Base-by-base conservation (phyloP, 805 yeast species). In the Soucietia sequanensis region DNA sequence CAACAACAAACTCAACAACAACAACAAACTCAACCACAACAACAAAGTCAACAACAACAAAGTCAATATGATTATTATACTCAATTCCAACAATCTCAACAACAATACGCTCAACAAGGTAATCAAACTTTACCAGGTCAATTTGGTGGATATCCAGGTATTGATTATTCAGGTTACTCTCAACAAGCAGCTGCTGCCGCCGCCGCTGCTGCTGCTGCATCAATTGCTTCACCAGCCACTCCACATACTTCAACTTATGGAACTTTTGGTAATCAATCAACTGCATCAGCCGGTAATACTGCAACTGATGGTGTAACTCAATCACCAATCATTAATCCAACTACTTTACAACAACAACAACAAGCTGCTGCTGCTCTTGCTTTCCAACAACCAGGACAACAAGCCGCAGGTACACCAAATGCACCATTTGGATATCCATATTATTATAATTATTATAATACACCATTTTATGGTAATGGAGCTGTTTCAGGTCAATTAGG, bases 101-200 rank as follows among this genome's bases (percentile, higher is more conserved):
- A 59, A 37, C 72, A 65, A 41, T 66, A 62, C 38, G 63, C 64
- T 13, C 69, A 62, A 47, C 71, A 65, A 46, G 61, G 62, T 34
- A 58, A 58, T 23, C 71, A 66, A 42, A 52, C 57, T 34, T 39
- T 60, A 27, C 73, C 73, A 36, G 69, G 63, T 22, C 70, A 63
- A 48, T 68, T 59, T 48, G 71, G 56, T 30, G 67, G 62, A 30
- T 69, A 66, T 53, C 74, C 74, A 30, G 70, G 68, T 19, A 52
- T 58, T 30, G 75, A 68, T 47, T 68, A 68, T 54, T 53, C 63
- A 27, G 60, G 59, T 24, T 65, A 66, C 48, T 60, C 54, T 32
- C 64, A 58, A 37, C 69, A 60, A 43, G 52, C 48, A 32, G 56
- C 55, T 34, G 58, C 56, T 27, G 52, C 57, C 35, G 52, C 46